Percentiles rank a stretch among this genome's conserved stretches.
Conservation (phyloP, 306 rosid species). For the Inga leiocalycina region DNA sequence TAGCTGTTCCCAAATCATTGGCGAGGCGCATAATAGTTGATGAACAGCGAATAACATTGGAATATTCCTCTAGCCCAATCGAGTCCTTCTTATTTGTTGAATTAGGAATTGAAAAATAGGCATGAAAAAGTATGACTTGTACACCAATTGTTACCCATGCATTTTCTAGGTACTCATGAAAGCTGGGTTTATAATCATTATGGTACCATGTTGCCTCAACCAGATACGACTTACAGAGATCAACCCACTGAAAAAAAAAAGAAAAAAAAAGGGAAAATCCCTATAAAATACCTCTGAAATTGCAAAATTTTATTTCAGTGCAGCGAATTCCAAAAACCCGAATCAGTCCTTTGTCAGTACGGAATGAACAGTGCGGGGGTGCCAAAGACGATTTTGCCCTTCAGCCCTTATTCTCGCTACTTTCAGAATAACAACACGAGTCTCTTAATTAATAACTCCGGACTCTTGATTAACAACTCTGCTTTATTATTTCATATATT, state of each 20-base stretch:
- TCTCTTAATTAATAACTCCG: no score
- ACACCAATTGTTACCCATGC: not conserved
- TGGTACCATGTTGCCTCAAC: not conserved
- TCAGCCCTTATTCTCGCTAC: no score
- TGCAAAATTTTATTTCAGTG: no score
- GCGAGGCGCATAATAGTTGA: not conserved
- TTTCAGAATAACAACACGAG: no score
- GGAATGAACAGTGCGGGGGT: no score
- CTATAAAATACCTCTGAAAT: no score
- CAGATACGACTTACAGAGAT: not conserved
- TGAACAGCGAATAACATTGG: not conserved
- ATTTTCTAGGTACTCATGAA: not conserved
- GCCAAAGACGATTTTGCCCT: no score
- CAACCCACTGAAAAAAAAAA: constrained; percentile 25
- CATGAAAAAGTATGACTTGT: not conserved
- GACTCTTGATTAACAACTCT: no score
- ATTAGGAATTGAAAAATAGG: not conserved
- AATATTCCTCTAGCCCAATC: not conserved
- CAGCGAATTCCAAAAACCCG: no score
- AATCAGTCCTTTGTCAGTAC: no score
- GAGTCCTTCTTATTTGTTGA: not conserved
- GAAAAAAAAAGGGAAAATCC: no score
- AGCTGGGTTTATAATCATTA: not conserved
- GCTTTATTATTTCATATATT: no score
- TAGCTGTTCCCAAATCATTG: constrained; percentile 4